These are phyloP conservation scores for Fusarium nematophilum DNA, from an alignment of 2,329 filamentous ascomycete species.

Conservation along the genomic window DNA sequence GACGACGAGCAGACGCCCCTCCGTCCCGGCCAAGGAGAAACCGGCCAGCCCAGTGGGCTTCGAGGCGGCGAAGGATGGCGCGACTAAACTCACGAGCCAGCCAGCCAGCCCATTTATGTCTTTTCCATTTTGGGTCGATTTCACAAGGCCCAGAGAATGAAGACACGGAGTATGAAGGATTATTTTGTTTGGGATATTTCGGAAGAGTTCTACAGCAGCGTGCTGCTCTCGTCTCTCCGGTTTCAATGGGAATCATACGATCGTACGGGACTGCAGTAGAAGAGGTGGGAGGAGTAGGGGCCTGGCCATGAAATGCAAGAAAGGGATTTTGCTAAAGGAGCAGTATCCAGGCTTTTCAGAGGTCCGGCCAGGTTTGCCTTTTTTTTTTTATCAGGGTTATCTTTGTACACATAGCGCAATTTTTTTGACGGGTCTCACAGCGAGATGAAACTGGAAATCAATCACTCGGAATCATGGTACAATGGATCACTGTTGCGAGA, in stretches of 20 bases:
- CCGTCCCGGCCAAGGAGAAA: conserved; percentile 43
- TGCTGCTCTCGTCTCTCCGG: background rate
- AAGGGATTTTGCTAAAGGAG: background rate
- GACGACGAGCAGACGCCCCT: conserved; percentile 54
- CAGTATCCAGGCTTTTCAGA: background rate
- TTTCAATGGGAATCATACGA: conserved; percentile 5
- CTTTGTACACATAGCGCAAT: conserved; percentile 28
- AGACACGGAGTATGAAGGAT: conserved; percentile 35
- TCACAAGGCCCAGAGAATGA: conserved; percentile 14
- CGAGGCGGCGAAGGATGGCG: conserved; percentile 61
- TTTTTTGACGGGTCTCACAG: conserved; percentile 8
- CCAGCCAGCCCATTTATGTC: no score
- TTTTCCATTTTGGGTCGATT: conserved; percentile 13
- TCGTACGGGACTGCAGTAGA: conserved; percentile 15
- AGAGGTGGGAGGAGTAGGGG: conserved; percentile 15
- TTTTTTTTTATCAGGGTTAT: conserved; percentile 6
- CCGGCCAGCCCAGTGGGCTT: conserved; percentile 53
- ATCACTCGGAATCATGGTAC: background rate
- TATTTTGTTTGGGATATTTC: conserved; percentile 33
- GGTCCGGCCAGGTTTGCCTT: no score
- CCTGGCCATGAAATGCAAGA: background rate
- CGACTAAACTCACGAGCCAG: conserved; percentile 42
- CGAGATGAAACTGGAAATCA: conserved; percentile 18
- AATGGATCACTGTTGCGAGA: background rate
- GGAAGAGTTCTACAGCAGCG: conserved; percentile 4